Conservation (phyloP, 306 rosid genomes). For the Corylus heterophylla region DNA sequence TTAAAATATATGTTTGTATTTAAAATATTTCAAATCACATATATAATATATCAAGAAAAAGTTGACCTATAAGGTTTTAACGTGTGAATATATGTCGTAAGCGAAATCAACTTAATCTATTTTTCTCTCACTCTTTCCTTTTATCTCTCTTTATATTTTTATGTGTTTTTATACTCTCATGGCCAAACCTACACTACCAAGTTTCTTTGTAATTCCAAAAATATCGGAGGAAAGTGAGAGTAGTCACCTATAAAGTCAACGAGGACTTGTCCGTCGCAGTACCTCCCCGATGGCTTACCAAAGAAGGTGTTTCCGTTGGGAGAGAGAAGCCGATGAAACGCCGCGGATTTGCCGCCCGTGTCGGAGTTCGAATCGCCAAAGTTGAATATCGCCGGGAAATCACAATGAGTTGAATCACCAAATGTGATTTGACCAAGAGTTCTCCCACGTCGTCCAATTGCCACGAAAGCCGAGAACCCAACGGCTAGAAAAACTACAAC, state of each 20-base stretch:
- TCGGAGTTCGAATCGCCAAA: conserved; percentile 36
- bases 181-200: background rate
- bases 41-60: no score
- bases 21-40: no score
- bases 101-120: no score
- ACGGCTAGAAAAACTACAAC: background rate
- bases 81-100: no score
- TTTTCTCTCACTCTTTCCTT: no score
- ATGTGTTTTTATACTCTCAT: background rate
- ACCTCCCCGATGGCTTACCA: conserved; percentile 31
- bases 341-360: conserved; percentile 29
- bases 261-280: conserved; percentile 31
- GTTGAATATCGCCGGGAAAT: conserved; percentile 34
- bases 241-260: conserved; percentile 27
- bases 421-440: background rate
- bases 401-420: conserved; percentile 1
- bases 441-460: conserved; percentile 6
- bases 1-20: no score
- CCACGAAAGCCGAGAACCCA: conserved; percentile 3
- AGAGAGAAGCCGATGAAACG: conserved; percentile 19
- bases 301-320: conserved; percentile 33
- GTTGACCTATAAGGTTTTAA: no score
- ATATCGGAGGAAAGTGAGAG: background rate
- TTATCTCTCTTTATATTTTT: no score
- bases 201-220: background rate